These are phyloP conservation scores for Nemania diffusa DNA, from an alignment of 2,329 filamentous ascomycete species.

Conservation along the genomic window DNA sequence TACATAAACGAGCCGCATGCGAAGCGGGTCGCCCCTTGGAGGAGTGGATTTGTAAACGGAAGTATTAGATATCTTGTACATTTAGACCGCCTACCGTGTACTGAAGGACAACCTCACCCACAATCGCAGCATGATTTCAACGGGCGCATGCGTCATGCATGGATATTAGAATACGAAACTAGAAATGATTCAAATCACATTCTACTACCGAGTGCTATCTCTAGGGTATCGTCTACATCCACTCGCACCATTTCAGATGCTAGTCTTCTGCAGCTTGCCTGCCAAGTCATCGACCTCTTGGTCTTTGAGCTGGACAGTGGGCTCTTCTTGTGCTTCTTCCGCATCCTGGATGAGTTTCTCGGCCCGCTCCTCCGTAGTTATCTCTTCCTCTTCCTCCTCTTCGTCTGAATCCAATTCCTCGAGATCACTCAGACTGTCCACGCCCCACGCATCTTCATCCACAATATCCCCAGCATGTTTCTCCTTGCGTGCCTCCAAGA, in stretches of 20 bases:
- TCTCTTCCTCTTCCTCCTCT: slow-evolving; percentile 74
- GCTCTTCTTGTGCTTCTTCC: slow-evolving; percentile 77
- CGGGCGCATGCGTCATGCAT: background rate
- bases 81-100: slow-evolving; percentile 30
- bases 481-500: slow-evolving; percentile 83
- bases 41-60: slow-evolving; percentile 24
- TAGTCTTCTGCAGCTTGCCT: slow-evolving; percentile 77
- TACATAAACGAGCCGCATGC: slow-evolving; percentile 25
- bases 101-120: slow-evolving; percentile 19
- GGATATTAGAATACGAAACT: background rate
- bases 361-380: slow-evolving; percentile 69
- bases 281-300: slow-evolving; percentile 85
- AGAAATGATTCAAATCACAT: slow-evolving; percentile 14
- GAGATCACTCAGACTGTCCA: slow-evolving; percentile 88
- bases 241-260: slow-evolving; percentile 54
- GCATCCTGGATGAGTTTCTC: slow-evolving; percentile 77
- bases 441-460: slow-evolving; percentile 82
- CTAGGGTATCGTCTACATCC: slow-evolving; percentile 32
- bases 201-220: slow-evolving; percentile 18
- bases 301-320: slow-evolving; percentile 76
- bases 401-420: slow-evolving; percentile 78
- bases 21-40: slow-evolving; percentile 7
- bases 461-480: slow-evolving; percentile 72
- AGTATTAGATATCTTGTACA: slow-evolving; percentile 35
- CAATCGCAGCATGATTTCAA: slow-evolving; percentile 23